These are phyloP conservation scores for Vinca minor DNA, from an alignment of 257 asterid species.

Conservation along the genomic window DNA sequence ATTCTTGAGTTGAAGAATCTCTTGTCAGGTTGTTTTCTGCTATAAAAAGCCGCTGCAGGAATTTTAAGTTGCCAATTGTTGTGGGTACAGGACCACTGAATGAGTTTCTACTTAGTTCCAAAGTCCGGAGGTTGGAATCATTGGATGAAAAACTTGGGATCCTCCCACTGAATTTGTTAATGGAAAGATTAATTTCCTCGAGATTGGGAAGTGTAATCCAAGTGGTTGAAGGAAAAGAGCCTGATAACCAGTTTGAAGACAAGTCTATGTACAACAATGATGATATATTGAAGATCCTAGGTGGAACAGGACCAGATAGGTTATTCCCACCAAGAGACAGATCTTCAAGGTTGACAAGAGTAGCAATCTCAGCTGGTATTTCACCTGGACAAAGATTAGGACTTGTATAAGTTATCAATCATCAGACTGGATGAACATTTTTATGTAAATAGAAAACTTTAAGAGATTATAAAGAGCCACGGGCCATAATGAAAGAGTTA, in stretches of 20 bases:
- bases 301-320: conserved; percentile 9
- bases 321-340: conserved; percentile 1
- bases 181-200: not conserved
- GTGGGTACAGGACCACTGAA: conserved; percentile 36
- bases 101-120: conserved; percentile 18
- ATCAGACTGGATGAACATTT: not conserved
- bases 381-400: conserved; percentile 9
- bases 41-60: conserved; percentile 15
- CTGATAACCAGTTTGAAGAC: conserved; percentile 24
- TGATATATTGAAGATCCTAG: conserved; percentile 24
- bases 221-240: conserved; percentile 30
- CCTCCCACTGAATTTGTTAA: conserved; percentile 32
- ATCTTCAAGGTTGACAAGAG: conserved; percentile 4
- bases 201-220: conserved; percentile 16
- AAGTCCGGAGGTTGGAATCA: conserved; percentile 28
- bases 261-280: conserved; percentile 11
- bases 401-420: not conserved
- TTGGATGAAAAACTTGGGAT: conserved; percentile 37
- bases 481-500: too few species aligned
- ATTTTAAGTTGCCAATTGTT: conserved; percentile 27
- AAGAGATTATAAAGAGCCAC: not conserved
- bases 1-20: conserved; percentile 20
- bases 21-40: conserved; percentile 40
- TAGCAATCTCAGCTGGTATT: conserved; percentile 26
- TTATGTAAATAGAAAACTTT: not conserved